A percentile compares a stretch with the other conserved stretches of the same genome.
Conservation (phyloP, 495 filamentous ascomycete species). For the Aspergillus leporis region DNA sequence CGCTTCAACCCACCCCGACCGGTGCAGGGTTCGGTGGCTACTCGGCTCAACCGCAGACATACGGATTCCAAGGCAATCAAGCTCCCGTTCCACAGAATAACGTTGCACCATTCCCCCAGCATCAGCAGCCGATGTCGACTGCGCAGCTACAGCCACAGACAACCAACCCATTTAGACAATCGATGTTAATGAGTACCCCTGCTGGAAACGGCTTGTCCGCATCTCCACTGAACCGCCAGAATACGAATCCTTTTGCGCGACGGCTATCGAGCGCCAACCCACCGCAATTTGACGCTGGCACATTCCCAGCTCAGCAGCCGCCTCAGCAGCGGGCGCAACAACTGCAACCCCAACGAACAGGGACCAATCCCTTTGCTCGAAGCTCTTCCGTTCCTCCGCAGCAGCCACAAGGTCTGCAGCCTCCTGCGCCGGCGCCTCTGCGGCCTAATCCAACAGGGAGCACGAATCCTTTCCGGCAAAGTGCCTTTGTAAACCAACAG, state of each 20-base stretch:
- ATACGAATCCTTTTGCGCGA: conserved; percentile 84
- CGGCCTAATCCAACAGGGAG: conserved; percentile 77
- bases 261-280: conserved; percentile 47
- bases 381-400: conserved; percentile 39
- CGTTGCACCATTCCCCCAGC: conserved; percentile 51
- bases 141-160: conserved; percentile 33
- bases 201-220: conserved; percentile 43
- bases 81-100: conserved; percentile 67
- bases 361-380: conserved; percentile 56
- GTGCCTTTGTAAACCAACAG: conserved; percentile 79
- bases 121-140: conserved; percentile 30
- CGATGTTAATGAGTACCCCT: conserved; percentile 65
- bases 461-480: conserved; percentile 94
- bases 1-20: conserved; percentile 63
- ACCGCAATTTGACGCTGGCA: conserved; percentile 27
- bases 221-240: conserved; percentile 58
- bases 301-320: conserved; percentile 41
- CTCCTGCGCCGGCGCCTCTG: conserved; percentile 47
- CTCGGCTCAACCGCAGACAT: conserved; percentile 62
- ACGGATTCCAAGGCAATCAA: conserved; percentile 50
- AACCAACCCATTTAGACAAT: conserved; percentile 88
- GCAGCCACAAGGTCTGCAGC: conserved; percentile 35
- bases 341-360: conserved; percentile 46
- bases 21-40: conserved; percentile 89
- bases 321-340: conserved; percentile 38